A percentile compares a stretch with the other conserved stretches of the same genome.
Evolutionary conservation across 495 filamentous ascomycete genomes (phyloP).

Genomic region (Podospora pseudoanserina): DNA sequence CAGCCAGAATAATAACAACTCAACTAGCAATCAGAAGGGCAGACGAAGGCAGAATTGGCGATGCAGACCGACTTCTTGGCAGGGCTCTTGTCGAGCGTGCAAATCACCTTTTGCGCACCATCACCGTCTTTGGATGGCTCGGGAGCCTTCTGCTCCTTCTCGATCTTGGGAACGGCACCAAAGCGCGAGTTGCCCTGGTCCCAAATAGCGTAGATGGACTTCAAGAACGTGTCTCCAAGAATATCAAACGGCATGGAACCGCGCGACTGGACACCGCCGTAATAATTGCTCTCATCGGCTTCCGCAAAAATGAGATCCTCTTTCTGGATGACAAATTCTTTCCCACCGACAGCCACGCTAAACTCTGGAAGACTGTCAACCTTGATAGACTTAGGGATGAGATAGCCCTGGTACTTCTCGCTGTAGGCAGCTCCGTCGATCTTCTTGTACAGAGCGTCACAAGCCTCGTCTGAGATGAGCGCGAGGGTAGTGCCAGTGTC

Average conservation of each 20-base stretch:
- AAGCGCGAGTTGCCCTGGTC: constrained; percentile 70
- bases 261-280: constrained; percentile 73
- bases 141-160: constrained; percentile 51
- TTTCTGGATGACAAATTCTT: constrained; percentile 66
- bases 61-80: not conserved
- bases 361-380: constrained; percentile 60
- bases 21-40: not conserved
- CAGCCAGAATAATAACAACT: not conserved
- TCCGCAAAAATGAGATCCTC: constrained; percentile 65
- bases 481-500: constrained; percentile 76
- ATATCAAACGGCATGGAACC: constrained; percentile 67
- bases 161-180: constrained; percentile 63
- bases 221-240: constrained; percentile 69
- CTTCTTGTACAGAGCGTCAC: constrained; percentile 63
- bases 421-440: constrained; percentile 69
- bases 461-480: constrained; percentile 62
- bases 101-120: not conserved
- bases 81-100: not conserved
- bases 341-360: constrained; percentile 63
- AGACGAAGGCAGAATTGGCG: not conserved
- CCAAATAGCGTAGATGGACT: constrained; percentile 73
- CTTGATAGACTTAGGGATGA: constrained; percentile 58
- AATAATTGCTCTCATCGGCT: constrained; percentile 55
- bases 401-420: constrained; percentile 60
- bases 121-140: not conserved